These are phyloP conservation scores for Fonsecaea monophora DNA, from an alignment of 2,329 filamentous ascomycete genomes.

Conservation along the genomic window DNA sequence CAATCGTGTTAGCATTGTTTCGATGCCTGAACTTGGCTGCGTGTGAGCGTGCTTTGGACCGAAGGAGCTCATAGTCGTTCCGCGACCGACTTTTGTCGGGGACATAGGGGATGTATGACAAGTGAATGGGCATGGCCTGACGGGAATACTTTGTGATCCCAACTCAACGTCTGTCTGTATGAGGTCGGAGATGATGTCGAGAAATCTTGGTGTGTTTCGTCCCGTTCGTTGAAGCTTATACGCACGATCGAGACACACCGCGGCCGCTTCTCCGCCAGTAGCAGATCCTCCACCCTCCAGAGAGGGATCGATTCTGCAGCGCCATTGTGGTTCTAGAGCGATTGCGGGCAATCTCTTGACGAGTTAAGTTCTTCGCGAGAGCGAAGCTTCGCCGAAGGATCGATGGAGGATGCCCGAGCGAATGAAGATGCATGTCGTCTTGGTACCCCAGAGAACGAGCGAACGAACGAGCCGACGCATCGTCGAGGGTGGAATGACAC, in stretches of 20 bases:
- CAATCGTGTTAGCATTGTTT: slow-evolving; percentile 7
- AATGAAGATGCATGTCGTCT: not conserved
- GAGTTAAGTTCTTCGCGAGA: not conserved
- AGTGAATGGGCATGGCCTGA: not conserved
- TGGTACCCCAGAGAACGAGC: not conserved
- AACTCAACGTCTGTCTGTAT: not conserved
- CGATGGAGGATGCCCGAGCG: not conserved
- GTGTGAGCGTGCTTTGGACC: slow-evolving; percentile 11
- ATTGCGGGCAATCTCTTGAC: not conserved
- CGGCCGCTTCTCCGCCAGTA: not conserved
- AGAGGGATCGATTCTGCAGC: not conserved
- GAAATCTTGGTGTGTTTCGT: not conserved
- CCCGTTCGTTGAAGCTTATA: not conserved
- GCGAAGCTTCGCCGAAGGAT: not conserved
- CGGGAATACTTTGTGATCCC: not conserved
- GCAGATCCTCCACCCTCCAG: not conserved
- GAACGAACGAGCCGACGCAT: not conserved
- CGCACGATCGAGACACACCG: not conserved
- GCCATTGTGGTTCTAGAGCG: not conserved
- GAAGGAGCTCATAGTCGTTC: slow-evolving; percentile 6
- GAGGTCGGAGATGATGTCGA: not conserved
- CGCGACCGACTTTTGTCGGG: slow-evolving; percentile 1
- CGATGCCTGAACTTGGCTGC: slow-evolving; percentile 9
- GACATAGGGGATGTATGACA: slow-evolving; percentile 12
- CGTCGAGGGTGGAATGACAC: not conserved